Evolutionary conservation across 352 stramenopile genomes (phyloP), one percentile per base, ranked within the genome.

Genomic region (Globisporangium takayamanum): DNA sequence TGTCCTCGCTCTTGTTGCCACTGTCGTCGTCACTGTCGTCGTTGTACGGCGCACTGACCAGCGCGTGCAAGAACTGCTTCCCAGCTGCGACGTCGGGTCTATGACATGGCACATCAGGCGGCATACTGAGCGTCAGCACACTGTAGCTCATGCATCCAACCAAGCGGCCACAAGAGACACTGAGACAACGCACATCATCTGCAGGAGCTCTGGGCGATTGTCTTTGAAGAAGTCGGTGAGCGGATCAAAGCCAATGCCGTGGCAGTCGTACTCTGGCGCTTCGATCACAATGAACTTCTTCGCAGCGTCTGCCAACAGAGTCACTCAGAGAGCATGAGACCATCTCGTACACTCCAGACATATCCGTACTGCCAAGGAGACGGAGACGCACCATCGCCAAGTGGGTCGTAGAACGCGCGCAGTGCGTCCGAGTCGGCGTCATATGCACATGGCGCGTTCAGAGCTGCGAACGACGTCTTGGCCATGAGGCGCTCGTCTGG

Each of bases 271-370:
- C 14, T 82, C 63, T 3, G 63, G 50, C 16, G 66, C 53, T 36
- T 67, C 58, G 25, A 82, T 37, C 20, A 78, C 44, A 12, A 82
- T 57, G 33, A 65, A 79, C 47, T 55, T 51, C 58, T 76, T 82
- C 3, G 53, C 48, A 49, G 55, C 28, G 59, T 82, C 73, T 82
- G 49, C 2, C 14, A 12, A 41, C 22, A 51, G 44, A 61, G 8
- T 46, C 20, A 45, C 18, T 22, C 8, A 28, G 10, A 26, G 18
- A 46, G 30, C 26, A 12, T 37, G 22, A 10, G 47, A 52, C 11
- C 25, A 12, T 16, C 10, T 5, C n/a, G 6, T n/a, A 33, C 45
- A 20, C 22, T n/a, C 12, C 3, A 33, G 14, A 4, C 25, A 36
- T 11, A 36, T 20, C 5, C 47, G 0, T 10, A 6, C n/a, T 16